phyloP scores from a whole-genome alignment of 2,329 filamentous ascomycete species.

The Acrocalymma vagum region DNA sequence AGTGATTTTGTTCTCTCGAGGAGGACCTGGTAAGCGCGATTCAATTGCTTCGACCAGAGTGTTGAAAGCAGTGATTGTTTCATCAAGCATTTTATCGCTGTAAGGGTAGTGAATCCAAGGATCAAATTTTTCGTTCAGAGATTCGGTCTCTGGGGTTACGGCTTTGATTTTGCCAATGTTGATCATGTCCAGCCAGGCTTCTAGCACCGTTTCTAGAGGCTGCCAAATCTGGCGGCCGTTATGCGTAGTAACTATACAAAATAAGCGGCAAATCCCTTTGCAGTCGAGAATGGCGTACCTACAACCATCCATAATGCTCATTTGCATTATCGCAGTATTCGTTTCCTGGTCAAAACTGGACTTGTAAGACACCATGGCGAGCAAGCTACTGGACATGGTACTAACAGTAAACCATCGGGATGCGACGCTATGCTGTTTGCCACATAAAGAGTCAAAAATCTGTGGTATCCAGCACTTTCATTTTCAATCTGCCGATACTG shows the following conservation, averaged over 20 bases:
- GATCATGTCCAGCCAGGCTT: constrained; percentile 24
- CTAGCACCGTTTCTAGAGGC: constrained; percentile 17
- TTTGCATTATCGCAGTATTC: constrained; percentile 13
- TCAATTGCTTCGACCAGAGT: constrained; percentile 21
- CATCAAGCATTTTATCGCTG: constrained; percentile 15
- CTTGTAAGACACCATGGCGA: neutral
- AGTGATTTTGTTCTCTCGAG: neutral
- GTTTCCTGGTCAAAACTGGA: constrained; percentile 19
- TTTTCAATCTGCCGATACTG: constrained; percentile 1
- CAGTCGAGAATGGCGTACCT: no score
- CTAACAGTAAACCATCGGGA: constrained; percentile 4
- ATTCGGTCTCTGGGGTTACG: constrained; percentile 5
- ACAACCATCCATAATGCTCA: constrained; percentile 10
- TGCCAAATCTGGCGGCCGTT: constrained; percentile 17
- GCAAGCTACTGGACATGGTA: no score
- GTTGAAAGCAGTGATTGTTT: constrained; percentile 17
- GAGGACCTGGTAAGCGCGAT: constrained; percentile 6
- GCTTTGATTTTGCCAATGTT: constrained; percentile 19
- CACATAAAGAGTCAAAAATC: constrained; percentile 6
- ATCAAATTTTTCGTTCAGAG: constrained; percentile 3
- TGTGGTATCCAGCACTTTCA: neutral
- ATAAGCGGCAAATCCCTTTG: no score
- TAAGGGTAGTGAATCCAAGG: constrained; percentile 20
- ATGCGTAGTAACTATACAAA: constrained; percentile 4
- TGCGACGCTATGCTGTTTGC: neutral